A percentile compares a stretch with the other conserved stretches of the same genome.
phyloP scores from a whole-genome alignment of 768 basidiomycete species.

The Termitomyces titanicus region DNA sequence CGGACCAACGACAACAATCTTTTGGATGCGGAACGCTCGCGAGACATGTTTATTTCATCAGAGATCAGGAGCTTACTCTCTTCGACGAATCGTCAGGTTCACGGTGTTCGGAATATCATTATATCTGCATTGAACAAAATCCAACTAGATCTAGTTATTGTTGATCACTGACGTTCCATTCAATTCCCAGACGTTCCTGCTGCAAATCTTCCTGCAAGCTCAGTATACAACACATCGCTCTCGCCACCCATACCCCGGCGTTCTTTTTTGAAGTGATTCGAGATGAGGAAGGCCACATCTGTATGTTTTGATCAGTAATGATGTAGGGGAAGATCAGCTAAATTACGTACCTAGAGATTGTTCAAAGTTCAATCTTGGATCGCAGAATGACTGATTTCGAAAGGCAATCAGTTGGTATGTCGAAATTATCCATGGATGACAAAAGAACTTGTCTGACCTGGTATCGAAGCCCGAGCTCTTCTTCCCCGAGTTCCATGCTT shows the following conservation, averaged over 20 bases:
- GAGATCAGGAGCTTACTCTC: background rate
- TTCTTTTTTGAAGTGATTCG: conserved; percentile 74
- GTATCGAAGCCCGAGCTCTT: conserved; percentile 87
- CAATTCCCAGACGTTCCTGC: background rate
- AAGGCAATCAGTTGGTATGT: background rate
- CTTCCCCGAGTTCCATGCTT: conserved; percentile 90
- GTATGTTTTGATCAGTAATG: conserved; percentile 7
- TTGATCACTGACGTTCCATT: too few species aligned
- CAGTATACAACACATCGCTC: conserved; percentile 31
- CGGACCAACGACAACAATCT: background rate
- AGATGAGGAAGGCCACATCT: conserved; percentile 87
- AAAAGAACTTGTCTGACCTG: conserved; percentile 48
- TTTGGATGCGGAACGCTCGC: background rate
- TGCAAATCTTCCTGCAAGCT: conserved; percentile 27
- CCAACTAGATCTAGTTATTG: background rate
- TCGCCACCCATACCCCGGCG: conserved; percentile 34
- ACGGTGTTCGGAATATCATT: too few species aligned
- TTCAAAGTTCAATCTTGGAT: conserved; percentile 91
- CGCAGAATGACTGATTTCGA: conserved; percentile 75
- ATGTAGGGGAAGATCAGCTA: background rate
- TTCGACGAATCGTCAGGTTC: background rate
- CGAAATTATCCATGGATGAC: background rate
- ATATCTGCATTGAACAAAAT: too few species aligned
- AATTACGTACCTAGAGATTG: conserved; percentile 76
- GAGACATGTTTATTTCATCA: background rate